Base-by-base conservation (phyloP, 164 flowering plant genomes). In the Umbilicus rupestris region DNA sequence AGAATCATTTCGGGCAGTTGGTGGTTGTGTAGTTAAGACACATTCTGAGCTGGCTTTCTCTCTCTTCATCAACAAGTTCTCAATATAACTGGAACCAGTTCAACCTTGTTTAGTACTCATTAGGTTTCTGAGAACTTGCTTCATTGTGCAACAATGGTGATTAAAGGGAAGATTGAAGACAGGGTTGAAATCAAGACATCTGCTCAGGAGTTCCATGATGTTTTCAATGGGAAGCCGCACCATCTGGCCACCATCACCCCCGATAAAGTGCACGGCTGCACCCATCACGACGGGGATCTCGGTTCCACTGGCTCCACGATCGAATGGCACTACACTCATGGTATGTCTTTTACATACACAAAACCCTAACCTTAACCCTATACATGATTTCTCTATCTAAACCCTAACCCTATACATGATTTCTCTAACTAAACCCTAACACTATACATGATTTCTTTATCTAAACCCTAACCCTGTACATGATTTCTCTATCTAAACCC, bases 281-380 rank as follows among this genome's bases (percentile, higher is more conserved):
- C 9, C 9, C n/a, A 30, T 17, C 63, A 60, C 63, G 39, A 30
- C 16, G 63, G 63, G 2, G 63, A 60, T 30, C 20, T 12, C 5
- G 63, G 63, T 1, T 14, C 35, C 17, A 60, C 63, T 9, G 63
- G 63, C 16, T 30, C 63, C 17, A n/a, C 20, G 1, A 60, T 60
- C 19, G 63, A 60, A n/a, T 60, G 63, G 63, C 17, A 28, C 35
- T 60, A 60, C 20, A 35, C 39, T 30, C 63, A 60, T 60, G 63
- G 63, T 60, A 30, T 15, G 35, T 59, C 37, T 35, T 35, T 35
- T 35, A 35, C 37, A 35, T 44, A 7, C 19, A 44, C 44, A 41
- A 2, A 9, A 15, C 44, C 44, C 44, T 41, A 41, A 41, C 44
- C 44, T 15, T 45, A 45, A 3, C 16, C 16, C n/a, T n/a, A n/a